A percentile compares a stretch with the other conserved stretches of the same genome.
Evolutionary conservation across 129 eudicot genomes (phyloP).

Genomic region (Calendula officinalis): DNA sequence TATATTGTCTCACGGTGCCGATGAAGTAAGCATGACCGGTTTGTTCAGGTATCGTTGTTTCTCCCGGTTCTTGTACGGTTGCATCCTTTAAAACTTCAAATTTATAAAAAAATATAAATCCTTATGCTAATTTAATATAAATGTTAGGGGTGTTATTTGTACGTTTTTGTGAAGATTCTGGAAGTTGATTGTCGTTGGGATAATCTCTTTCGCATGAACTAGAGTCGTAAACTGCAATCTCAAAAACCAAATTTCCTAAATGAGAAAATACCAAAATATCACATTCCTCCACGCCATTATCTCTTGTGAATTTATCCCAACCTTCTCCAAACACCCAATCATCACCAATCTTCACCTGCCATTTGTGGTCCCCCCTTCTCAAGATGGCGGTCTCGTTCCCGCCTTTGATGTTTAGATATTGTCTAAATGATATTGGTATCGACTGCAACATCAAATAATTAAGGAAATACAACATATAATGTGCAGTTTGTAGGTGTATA

Average conservation of each 20-base stretch:
- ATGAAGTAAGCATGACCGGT: not conserved
- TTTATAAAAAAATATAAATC: too few relatives aligned
- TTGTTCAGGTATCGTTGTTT: too few relatives aligned
- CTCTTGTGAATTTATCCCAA: conserved; percentile 28
- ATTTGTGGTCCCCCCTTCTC: conserved; percentile 11
- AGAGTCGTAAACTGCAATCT: conserved; percentile 25
- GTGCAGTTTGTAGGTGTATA: not conserved
- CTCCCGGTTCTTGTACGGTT: too few relatives aligned
- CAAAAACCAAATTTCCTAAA: conserved; percentile 23
- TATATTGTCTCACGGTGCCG: conserved; percentile 4
- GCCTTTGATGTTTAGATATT: conserved; percentile 12
- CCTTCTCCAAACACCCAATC: conserved; percentile 28
- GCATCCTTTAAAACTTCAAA: too few relatives aligned
- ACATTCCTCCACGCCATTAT: conserved; percentile 23
- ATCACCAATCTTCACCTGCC: conserved; percentile 26
- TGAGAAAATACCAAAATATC: conserved; percentile 35
- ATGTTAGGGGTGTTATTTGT: too few relatives aligned
- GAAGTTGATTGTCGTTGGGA: too few relatives aligned
- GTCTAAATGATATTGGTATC: conserved; percentile 17
- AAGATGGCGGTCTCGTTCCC: conserved; percentile 2
- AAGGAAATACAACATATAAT: conserved; percentile 4
- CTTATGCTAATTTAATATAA: too few relatives aligned
- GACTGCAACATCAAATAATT: conserved; percentile 18
- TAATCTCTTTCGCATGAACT: conserved; percentile 20
- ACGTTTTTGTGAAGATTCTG: too few relatives aligned